These are phyloP conservation scores for Herpomyces periplanetae DNA, from an alignment of 2,329 filamentous ascomycete species.

Conservation along the genomic window DNA sequence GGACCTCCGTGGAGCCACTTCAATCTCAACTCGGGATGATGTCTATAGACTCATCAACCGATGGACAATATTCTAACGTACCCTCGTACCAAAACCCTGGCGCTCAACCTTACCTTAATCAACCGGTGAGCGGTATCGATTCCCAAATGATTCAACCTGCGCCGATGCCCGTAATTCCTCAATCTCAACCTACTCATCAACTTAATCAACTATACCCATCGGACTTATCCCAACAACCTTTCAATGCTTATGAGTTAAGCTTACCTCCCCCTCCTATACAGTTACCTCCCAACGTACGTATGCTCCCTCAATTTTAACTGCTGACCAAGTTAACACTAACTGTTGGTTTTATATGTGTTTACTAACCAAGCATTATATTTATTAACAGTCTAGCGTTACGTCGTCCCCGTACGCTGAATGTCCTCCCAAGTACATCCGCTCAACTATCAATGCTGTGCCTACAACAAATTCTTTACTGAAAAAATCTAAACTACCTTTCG, in stretches of 20 bases:
- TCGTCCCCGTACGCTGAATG: slow-evolving; percentile 71
- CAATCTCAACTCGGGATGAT: too few relatives aligned
- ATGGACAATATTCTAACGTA: too few relatives aligned
- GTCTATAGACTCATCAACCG: too few relatives aligned
- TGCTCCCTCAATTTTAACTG: neutral
- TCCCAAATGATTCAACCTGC: too few relatives aligned
- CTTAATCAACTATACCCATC: slow-evolving; percentile 73
- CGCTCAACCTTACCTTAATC: too few relatives aligned
- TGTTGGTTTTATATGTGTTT: slow-evolving; percentile 9
- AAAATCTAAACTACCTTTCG: slow-evolving; percentile 82
- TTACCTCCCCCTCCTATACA: slow-evolving; percentile 63
- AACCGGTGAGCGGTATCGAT: too few relatives aligned
- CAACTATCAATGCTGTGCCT: slow-evolving; percentile 68
- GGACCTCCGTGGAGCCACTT: too few relatives aligned
- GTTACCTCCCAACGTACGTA: slow-evolving; percentile 53
- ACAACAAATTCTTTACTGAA: slow-evolving; percentile 73
- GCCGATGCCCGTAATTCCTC: too few relatives aligned
- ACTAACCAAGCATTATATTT: slow-evolving; percentile 8
- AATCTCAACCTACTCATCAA: too few relatives aligned
- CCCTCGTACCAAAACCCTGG: too few relatives aligned
- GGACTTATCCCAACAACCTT: slow-evolving; percentile 62
- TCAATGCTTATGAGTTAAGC: slow-evolving; percentile 72
- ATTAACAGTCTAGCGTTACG: slow-evolving; percentile 35
- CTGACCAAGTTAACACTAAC: slow-evolving; percentile 1
- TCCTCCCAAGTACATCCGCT: slow-evolving; percentile 67